phyloP scores from a whole-genome alignment of 2,329 filamentous ascomycete species.

The Bisporella sp. region DNA sequence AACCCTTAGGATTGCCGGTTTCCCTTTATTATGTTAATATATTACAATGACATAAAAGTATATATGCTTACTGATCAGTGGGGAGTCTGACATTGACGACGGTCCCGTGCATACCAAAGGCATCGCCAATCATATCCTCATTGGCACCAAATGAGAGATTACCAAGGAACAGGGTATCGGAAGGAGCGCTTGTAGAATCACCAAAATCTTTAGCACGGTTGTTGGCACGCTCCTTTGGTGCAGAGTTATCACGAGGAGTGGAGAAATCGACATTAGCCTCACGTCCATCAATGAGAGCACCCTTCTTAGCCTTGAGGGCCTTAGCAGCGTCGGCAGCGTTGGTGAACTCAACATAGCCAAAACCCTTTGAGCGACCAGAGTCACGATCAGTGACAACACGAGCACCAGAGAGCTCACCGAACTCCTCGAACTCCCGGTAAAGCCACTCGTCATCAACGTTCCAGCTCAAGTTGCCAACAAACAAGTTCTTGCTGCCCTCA shows the following conservation, averaged over 20 bases:
- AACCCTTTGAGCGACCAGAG: conserved; percentile 62
- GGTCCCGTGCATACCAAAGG: conserved; percentile 55
- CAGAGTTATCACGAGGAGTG: conserved; percentile 46
- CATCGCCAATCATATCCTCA: conserved; percentile 55
- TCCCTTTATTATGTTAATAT: conserved; percentile 37
- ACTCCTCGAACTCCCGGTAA: conserved; percentile 58
- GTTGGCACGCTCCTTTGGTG: conserved; percentile 41
- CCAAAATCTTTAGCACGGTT: conserved; percentile 49
- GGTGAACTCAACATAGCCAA: conserved; percentile 67
- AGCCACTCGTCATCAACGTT: conserved; percentile 71
- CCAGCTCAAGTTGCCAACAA: conserved; percentile 69
- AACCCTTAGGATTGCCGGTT: conserved; percentile 62
- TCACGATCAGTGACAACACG: conserved; percentile 63
- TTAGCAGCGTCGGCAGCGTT: conserved; percentile 52
- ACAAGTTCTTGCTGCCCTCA: conserved; percentile 52
- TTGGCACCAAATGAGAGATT: conserved; percentile 65
- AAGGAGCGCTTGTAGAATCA: conserved; percentile 56
- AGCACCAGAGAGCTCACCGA: conserved; percentile 56
- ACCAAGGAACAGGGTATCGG: conserved; percentile 64
- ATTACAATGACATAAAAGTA: not conserved
- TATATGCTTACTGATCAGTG: conserved; percentile 46
- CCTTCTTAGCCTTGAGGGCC: conserved; percentile 59
- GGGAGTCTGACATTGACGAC: conserved; percentile 63
- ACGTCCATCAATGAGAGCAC: conserved; percentile 58
- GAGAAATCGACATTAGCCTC: conserved; percentile 65